Evolutionary conservation across 2,329 filamentous ascomycete species (phyloP).

Genomic region (Fusarium nematophilum): DNA sequence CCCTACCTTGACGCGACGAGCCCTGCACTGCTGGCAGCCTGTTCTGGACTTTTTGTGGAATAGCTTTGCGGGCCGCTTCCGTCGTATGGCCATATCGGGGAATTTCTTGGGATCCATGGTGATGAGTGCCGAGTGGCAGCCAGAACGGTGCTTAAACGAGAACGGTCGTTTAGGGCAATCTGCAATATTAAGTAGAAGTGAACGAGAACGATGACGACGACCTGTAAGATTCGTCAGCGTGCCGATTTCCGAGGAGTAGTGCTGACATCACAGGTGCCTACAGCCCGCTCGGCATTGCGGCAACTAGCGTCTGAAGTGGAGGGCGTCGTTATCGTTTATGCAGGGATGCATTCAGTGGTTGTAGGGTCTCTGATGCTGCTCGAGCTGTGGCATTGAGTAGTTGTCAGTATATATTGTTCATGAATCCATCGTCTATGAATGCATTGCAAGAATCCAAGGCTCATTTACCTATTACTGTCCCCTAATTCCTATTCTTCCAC

Average conservation of each 20-base stretch:
- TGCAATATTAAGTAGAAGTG: background rate
- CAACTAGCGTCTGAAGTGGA: no score
- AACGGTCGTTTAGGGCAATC: slow-evolving; percentile 2
- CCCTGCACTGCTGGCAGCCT: slow-evolving; percentile 37
- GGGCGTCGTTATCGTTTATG: slow-evolving; percentile 1
- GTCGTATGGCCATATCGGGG: background rate
- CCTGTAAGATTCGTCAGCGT: no score
- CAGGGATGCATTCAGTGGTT: no score
- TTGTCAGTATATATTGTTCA: no score
- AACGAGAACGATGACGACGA: slow-evolving; percentile 13
- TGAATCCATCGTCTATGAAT: background rate
- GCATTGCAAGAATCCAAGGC: no score
- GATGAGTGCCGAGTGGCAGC: background rate
- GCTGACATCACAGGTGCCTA: no score
- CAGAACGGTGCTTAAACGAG: slow-evolving; percentile 1
- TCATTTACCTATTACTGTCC: no score
- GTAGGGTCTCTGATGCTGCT: no score
- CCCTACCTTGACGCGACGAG: slow-evolving; percentile 37
- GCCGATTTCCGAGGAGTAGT: background rate
- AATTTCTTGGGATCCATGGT: background rate
- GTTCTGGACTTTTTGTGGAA: slow-evolving; percentile 42
- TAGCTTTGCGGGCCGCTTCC: slow-evolving; percentile 27
- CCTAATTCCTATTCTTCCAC: no score
- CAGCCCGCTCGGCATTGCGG: no score
- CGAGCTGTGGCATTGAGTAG: no score